Conservation (phyloP, 176 grass and related monocot species). For the Phyllostachys edulis region DNA sequence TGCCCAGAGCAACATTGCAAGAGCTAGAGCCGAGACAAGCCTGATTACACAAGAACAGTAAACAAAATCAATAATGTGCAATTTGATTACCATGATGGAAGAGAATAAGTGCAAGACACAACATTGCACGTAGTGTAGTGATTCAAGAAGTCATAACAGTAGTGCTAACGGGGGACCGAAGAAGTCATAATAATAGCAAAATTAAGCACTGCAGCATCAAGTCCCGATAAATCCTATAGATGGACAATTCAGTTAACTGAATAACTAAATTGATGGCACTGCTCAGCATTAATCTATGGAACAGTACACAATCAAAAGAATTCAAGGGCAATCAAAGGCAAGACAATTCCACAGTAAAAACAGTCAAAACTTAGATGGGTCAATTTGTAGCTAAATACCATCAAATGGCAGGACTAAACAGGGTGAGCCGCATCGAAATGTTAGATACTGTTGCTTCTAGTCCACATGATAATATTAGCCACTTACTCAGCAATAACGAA, state of each 20-base stretch:
- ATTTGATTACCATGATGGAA: neutral
- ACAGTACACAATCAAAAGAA: neutral
- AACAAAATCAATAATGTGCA: neutral
- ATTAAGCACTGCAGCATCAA: neutral
- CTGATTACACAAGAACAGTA: conserved; percentile 43
- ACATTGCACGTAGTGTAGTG: neutral
- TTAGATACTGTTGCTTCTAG: neutral
- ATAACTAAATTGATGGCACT: neutral
- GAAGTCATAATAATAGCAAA: neutral
- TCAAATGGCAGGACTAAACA: neutral
- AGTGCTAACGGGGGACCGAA: neutral
- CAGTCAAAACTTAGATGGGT: neutral
- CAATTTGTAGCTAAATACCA: neutral
- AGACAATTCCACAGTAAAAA: neutral
- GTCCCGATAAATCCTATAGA: neutral
- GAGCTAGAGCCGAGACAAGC: conserved; percentile 52
- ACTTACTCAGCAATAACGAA: conserved; percentile 75
- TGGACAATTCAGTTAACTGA: neutral
- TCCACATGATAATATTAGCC: neutral
- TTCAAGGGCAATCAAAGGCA: neutral
- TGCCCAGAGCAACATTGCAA: conserved; percentile 68
- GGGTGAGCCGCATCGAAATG: neutral
- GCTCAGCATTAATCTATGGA: neutral
- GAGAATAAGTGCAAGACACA: neutral
- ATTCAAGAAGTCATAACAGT: neutral